Evolutionary conservation across 352 stramenopile species (phyloP), one percentile per base, ranked within the genome.

Genomic region (Halophytophthora polymorphica): DNA sequence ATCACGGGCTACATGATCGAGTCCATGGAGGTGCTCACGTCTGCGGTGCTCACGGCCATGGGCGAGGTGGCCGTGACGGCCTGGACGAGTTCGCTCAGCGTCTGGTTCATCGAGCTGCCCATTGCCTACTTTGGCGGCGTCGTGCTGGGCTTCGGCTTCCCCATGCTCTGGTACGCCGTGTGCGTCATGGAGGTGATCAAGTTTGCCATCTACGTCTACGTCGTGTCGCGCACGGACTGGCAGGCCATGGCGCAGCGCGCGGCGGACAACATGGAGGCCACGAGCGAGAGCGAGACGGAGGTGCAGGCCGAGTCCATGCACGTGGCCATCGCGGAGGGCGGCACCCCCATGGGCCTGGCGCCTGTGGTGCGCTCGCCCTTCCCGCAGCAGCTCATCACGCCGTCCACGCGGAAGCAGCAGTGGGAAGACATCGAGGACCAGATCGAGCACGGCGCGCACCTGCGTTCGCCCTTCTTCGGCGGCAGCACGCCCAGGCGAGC

Each of bases 31-130:
- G 53, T 72, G 44, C 53, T 67, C 7, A 59, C 52, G 6, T 38
- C 57, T 0, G 39, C 54, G 1, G 39, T 72, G 7, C 38, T 72
- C 8, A 65, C 48, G 2, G 64, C 49, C 19, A 72, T 72, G 64
- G 60, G 64, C 33, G 39, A 69, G 28, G 58, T 67, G 8, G 31
- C 50, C 17, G 44, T 73, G 33, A 50, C 55, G 8, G 59, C 62
- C 8, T 73, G 54, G 51, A 66, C 59, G 1, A 61, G 56, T n/a
- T 55, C 61, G 14, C 51, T 73, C 25, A 42, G 61, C 5, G 66
- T 61, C 3, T 73, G 65, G 65, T 62, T 60, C 31, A 57, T 73
- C 10, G 56, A 73, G 54, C 46, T 73, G 19, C 65, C 65, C 10
- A 40, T 68, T 19, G 64, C 61, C 12, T 73, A 73, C 34, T 40